phyloP scores from a whole-genome alignment of 805 yeast genomes.

The Candida maris region DNA sequence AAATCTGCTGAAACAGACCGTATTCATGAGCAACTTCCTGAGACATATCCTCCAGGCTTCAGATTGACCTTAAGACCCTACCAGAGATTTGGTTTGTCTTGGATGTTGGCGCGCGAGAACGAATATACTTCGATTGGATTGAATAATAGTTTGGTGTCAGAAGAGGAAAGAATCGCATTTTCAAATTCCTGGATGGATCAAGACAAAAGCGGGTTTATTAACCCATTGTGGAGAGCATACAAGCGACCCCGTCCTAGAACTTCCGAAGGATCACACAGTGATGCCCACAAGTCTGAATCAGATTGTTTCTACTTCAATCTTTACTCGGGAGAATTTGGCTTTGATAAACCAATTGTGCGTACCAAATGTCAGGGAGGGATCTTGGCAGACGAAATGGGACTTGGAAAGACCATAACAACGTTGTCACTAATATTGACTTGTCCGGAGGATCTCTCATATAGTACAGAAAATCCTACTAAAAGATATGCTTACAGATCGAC shows the following conservation, averaged over 20 bases:
- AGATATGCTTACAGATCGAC: conserved; percentile 70
- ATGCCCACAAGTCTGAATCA: not conserved
- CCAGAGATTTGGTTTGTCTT: conserved; percentile 79
- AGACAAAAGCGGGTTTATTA: conserved; percentile 50
- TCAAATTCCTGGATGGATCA: conserved; percentile 26
- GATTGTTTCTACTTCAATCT: conserved; percentile 65
- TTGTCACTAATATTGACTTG: conserved; percentile 66
- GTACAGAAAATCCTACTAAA: conserved; percentile 9
- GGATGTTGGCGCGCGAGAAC: conserved; percentile 83
- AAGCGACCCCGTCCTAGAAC: conserved; percentile 62
- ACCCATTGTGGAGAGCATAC: conserved; percentile 83
- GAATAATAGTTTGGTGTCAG: conserved; percentile 23
- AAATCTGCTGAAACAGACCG: conserved; percentile 51
- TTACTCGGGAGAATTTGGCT: conserved; percentile 74
- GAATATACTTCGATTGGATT: conserved; percentile 46
- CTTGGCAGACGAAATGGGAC: conserved; percentile 94
- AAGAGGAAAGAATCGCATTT: conserved; percentile 21
- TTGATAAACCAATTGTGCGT: conserved; percentile 61
- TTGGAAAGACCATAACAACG: conserved; percentile 89
- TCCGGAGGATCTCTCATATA: conserved; percentile 45
- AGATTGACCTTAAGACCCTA: conserved; percentile 62
- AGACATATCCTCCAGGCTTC: conserved; percentile 56
- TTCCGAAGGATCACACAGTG: conserved; percentile 10
- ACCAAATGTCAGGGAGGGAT: conserved; percentile 75
- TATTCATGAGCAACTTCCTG: conserved; percentile 55